Evolutionary conservation across 2,329 filamentous ascomycete species (phyloP), one percentile per base, ranked within the genome.

Genomic region (Niveomyces coronatus): DNA sequence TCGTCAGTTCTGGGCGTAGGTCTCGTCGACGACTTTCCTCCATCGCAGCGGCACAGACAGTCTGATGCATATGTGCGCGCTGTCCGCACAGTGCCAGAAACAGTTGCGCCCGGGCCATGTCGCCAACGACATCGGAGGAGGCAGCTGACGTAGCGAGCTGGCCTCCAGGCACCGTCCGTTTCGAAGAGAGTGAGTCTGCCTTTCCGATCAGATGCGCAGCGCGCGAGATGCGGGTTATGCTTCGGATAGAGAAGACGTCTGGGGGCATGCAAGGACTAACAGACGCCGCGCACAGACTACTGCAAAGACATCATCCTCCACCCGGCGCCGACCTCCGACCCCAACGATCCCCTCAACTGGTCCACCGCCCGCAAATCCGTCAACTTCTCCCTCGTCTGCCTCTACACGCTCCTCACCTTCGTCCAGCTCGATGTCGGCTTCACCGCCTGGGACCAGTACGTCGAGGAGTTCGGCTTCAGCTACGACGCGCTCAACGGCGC

Each of bases 281-380:
- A 8, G 10, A 29, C 16, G 15, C 23, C 15, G 28, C 28, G 15
- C 14, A 10, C 28, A 40, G 38, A 15, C 6, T 28, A 31, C n/a
- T 14, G 13, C 17, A 28, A 37, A 9, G 38, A 45, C 3, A 39
- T 51, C 14, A 32, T 51, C 9, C 48, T 53, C 3, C 36, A 48
- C 1, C 51, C 51, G 1, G 40, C 34, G 1, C 50, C 51, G 0
- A 47, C 43, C 6, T 18, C 36, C 4, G 48, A 53, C 20, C 64
- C 65, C 7, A 62, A 66, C 8, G 78, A 84, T 46, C 79, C 82
- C 0, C 65, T 70, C 42, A 81, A 82, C 50, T 85, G 80, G 79
- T 56, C 70, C 3, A 18, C 32, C 7, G 10, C 9, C 6, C 46
- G 50, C 15, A 52, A 52, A 22, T 24, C 33, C 3, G 31, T 48